Base-by-base conservation (phyloP, 1,284 basidiomycete species). In the Fomes fomentarius region DNA sequence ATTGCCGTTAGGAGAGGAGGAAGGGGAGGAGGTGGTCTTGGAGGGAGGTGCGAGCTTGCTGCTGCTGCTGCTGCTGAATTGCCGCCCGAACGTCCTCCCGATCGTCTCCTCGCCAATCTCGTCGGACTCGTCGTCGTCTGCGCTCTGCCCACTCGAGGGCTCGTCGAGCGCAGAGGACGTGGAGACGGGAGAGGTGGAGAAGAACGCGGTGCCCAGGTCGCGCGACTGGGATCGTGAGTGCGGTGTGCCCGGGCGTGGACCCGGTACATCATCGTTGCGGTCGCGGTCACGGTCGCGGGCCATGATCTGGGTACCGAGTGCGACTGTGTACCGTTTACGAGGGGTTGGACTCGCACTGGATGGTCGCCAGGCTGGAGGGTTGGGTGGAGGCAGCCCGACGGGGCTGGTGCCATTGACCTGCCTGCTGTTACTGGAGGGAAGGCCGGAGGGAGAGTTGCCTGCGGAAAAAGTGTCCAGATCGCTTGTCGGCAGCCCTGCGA, bases 311-410 rank as follows among this genome's bases (percentile, higher is more conserved):
- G 80, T 83, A 14, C 90, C 90, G 0, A 93, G 76, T 1, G 91
- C 89, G 40, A 92, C 89, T 0, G 91, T 92, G 66, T 93, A 92
- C 31, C 91, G 77, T 64, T 93, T 93, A 42, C 87, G 73, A 1
- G 89, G 87, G 0, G 88, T 89, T 1, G 89, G 89, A 59, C 86
- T 89, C 26, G 84, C 76, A 54, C 78, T 88, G 1, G 75, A 69
- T 12, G 75, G 75, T 1, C 68, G 65, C 37, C 70, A 50, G 3
- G 67, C 60, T 33, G 69, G 71, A 9, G 69, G 61, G 39, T 64
- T 66, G 4, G 77, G 72, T 5, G 72, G 58, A 1, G 73, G 71
- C 6, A 76, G 69, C 14, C 65, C 51, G 7, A 55, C 56, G 4
- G 70, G 67, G 57, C 70, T 71, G 1, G 54, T 44, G 21, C 62